A percentile compares a stretch with the other conserved stretches of the same genome.
Evolutionary conservation across 345 rosid genomes (phyloP).

Genomic region (Lagerstroemia speciosa): DNA sequence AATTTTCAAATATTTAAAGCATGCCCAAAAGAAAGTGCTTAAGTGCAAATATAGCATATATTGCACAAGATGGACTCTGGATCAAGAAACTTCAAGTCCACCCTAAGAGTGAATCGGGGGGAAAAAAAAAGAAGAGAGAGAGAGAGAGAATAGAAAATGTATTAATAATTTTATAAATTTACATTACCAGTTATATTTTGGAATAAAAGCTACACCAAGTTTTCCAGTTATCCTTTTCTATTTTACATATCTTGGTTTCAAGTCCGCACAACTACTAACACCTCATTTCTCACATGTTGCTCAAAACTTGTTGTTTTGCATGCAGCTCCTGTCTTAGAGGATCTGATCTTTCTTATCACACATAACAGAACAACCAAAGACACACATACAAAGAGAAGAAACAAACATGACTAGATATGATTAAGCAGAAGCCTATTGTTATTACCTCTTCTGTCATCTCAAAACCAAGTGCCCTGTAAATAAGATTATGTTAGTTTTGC

Average conservation of each 20-base stretch:
- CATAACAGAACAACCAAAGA: background rate
- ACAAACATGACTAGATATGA: background rate
- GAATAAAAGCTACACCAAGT: background rate
- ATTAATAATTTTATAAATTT: too few species aligned
- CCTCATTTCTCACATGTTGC: background rate
- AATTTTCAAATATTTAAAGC: background rate
- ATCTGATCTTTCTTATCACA: background rate
- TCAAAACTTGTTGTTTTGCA: background rate
- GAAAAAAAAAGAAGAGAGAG: background rate
- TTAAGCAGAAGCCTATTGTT: background rate
- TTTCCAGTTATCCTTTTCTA: background rate
- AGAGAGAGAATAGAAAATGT: background rate
- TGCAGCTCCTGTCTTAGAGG: background rate
- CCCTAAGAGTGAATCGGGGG: background rate
- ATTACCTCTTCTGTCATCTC: constrained; percentile 91
- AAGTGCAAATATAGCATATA: background rate
- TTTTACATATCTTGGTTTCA: background rate
- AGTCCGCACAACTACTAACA: background rate
- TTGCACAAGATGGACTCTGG: background rate
- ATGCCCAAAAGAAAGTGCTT: background rate
- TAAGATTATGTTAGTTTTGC: constrained; percentile 7
- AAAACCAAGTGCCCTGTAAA: constrained; percentile 87
- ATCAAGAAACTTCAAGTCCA: background rate
- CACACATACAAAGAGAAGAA: background rate
- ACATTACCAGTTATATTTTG: too few species aligned